Evolutionary conservation across 1,284 basidiomycete species (phyloP).

Genomic region (Cutaneotrichosporon cavernicola): DNA sequence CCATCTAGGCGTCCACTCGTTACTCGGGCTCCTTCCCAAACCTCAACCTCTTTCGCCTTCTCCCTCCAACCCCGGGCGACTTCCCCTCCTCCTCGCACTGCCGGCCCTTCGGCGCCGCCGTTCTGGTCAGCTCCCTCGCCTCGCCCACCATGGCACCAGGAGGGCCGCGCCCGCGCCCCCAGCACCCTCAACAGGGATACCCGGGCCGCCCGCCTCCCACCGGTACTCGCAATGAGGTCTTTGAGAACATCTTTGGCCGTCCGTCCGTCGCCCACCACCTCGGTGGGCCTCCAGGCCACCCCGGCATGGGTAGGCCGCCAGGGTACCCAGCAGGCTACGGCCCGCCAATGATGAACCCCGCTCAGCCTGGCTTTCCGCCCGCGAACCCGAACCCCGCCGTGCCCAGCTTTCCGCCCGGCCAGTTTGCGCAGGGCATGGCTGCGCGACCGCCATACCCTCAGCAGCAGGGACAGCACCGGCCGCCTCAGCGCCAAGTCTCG

Average conservation of each 20-base stretch:
- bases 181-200: slow-evolving; percentile 1
- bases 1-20: too few relatives aligned
- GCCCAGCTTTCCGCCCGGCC: slow-evolving; percentile 9
- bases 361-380: slow-evolving; percentile 17
- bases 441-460: slow-evolving; percentile 11
- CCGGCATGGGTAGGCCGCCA: slow-evolving; percentile 1
- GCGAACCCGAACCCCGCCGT: background rate
- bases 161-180: slow-evolving; percentile 18
- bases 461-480: slow-evolving; percentile 13
- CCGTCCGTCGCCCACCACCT: slow-evolving; percentile 51
- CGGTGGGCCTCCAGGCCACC: slow-evolving; percentile 19
- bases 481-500: background rate
- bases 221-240: slow-evolving; percentile 44
- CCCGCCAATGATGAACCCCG: slow-evolving; percentile 8
- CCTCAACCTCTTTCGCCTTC: too few relatives aligned
- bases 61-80: background rate
- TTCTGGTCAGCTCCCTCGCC: background rate
- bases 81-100: background rate
- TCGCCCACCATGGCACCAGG: slow-evolving; percentile 14
- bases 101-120: background rate
- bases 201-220: slow-evolving; percentile 2
- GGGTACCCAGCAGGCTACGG: background rate
- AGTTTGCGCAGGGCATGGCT: slow-evolving; percentile 11
- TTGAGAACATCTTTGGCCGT: slow-evolving; percentile 53
- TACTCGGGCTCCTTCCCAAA: too few relatives aligned